phyloP scores from a whole-genome alignment of 2,329 filamentous ascomycete species.

The Fonsecaea pedrosoi region DNA sequence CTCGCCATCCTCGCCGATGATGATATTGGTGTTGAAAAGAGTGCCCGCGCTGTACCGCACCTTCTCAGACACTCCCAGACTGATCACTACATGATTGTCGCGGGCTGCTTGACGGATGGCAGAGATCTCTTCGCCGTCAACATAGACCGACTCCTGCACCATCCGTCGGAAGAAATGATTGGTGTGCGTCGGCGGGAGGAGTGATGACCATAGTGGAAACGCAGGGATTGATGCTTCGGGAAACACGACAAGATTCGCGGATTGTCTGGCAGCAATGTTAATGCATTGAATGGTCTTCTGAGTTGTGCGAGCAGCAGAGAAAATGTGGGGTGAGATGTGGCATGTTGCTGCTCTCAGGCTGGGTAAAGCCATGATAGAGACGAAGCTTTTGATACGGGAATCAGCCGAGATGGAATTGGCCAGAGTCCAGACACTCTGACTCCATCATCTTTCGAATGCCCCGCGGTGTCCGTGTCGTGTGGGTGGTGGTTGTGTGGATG shows the following conservation, averaged over 20 bases:
- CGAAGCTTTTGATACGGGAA: conserved; percentile 1
- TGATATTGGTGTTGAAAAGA: conserved; percentile 60
- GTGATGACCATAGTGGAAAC: conserved; percentile 60
- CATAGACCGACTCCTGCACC: conserved; percentile 53
- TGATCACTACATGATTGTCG: conserved; percentile 50
- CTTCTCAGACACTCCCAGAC: conserved; percentile 60
- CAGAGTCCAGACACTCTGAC: too few relatives aligned
- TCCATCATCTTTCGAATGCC: too few relatives aligned
- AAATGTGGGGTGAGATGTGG: conserved; percentile 55
- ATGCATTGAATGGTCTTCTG: conserved; percentile 57
- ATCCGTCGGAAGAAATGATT: conserved; percentile 59
- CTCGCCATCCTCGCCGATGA: conserved; percentile 54
- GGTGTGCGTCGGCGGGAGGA: conserved; percentile 54
- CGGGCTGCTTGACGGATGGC: conserved; percentile 51
- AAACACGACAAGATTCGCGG: conserved; percentile 60
- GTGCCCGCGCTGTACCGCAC: conserved; percentile 52
- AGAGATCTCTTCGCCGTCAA: conserved; percentile 55
- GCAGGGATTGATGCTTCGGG: conserved; percentile 62
- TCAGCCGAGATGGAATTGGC: conserved; percentile 7
- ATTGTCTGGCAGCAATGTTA: conserved; percentile 51
- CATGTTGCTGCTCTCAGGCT: conserved; percentile 41
- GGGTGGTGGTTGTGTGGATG: too few relatives aligned
- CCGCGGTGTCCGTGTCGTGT: too few relatives aligned
- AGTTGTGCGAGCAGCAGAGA: conserved; percentile 55
- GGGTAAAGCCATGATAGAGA: conserved; percentile 42